Percentiles rank a stretch among this genome's conserved stretches.
Evolutionary conservation across 345 rosid species (phyloP).

Genomic region (Eucalyptus polybractea): DNA sequence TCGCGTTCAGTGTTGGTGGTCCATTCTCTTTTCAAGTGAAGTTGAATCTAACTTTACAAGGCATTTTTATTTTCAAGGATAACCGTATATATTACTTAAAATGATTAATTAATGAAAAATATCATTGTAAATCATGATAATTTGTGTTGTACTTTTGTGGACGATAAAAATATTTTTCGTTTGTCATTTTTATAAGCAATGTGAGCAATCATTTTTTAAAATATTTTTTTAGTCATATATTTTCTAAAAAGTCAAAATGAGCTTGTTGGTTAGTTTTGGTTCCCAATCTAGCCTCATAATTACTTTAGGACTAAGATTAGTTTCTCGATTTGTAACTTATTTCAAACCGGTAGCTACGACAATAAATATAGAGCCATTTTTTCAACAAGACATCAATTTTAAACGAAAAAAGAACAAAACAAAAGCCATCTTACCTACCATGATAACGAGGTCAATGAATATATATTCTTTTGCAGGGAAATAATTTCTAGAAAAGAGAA

Average conservation of each 20-base stretch:
- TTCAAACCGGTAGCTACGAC: not conserved
- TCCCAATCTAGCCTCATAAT: not conserved
- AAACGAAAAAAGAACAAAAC: not conserved
- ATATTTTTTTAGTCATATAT: not conserved
- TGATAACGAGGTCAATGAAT: not conserved
- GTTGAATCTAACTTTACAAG: not conserved
- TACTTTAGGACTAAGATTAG: not conserved
- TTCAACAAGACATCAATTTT: not conserved
- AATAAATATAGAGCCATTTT: not conserved
- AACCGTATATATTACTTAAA: not conserved
- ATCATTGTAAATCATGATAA: rapidly evolving
- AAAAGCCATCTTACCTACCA: not conserved
- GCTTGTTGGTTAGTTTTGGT: not conserved
- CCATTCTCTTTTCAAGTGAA: not conserved
- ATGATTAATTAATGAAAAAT: not conserved
- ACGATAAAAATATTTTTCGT: rapidly evolving
- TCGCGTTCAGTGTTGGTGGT: too few relatives aligned
- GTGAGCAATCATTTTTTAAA: too few relatives aligned
- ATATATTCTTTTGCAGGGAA: not conserved
- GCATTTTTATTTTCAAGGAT: not conserved
- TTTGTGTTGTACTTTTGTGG: not conserved
- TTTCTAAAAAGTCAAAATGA: not conserved
- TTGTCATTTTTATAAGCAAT: not conserved
- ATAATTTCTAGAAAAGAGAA: not conserved
- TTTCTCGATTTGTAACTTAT: not conserved